phyloP scores from a whole-genome alignment of 805 yeast species.

The Candida silvicultrix region DNA sequence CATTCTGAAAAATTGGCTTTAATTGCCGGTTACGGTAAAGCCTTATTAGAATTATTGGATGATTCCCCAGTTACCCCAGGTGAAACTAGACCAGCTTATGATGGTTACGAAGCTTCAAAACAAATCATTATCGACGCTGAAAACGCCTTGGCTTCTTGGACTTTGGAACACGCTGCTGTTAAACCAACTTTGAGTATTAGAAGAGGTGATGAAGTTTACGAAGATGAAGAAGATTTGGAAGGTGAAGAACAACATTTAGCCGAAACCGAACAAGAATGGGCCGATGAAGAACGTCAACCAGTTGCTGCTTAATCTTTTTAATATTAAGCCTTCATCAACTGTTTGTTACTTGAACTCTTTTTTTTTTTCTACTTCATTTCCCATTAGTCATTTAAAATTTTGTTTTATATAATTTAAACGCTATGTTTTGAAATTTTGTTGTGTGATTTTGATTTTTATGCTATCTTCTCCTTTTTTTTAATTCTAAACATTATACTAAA shows the following conservation, averaged over 20 bases:
- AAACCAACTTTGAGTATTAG: constrained; percentile 73
- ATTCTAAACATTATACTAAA: too few relatives aligned
- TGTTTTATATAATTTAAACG: neutral
- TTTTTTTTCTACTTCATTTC: neutral
- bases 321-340: neutral
- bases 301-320: constrained; percentile 15
- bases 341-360: neutral
- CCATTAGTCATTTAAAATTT: neutral
- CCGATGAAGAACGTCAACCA: constrained; percentile 29
- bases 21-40: constrained; percentile 88
- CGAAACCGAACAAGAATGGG: constrained; percentile 48
- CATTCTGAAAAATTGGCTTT: constrained; percentile 80
- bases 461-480: too few relatives aligned
- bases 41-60: constrained; percentile 73
- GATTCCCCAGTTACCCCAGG: constrained; percentile 87
- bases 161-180: constrained; percentile 75
- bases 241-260: constrained; percentile 45
- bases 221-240: constrained; percentile 41
- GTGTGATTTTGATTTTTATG: too few relatives aligned
- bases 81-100: constrained; percentile 86
- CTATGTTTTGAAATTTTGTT: too few relatives aligned
- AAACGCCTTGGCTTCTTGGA: constrained; percentile 78
- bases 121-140: constrained; percentile 85
- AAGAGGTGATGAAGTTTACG: constrained; percentile 49
- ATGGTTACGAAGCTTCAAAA: constrained; percentile 83